phyloP scores from a whole-genome alignment of 306 rosid species.

The Corylus avellana region DNA sequence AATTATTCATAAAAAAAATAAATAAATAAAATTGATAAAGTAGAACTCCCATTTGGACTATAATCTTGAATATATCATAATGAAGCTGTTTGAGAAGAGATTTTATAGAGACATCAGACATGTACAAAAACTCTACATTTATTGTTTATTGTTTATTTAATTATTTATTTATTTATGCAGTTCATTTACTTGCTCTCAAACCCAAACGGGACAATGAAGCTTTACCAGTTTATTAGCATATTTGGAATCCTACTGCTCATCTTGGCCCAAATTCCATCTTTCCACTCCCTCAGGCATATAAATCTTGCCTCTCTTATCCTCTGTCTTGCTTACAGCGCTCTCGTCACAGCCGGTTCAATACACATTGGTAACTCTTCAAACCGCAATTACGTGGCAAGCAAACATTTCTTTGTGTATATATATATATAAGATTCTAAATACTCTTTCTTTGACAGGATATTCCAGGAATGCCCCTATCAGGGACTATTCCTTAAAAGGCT shows the following conservation, averaged over 20 bases:
- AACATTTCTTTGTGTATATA: not conserved
- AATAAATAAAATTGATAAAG: too few relatives aligned
- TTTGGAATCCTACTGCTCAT: slow-evolving; percentile 29
- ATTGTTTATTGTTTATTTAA: too few relatives aligned
- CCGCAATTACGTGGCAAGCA: not conserved
- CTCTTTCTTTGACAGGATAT: slow-evolving; percentile 37
- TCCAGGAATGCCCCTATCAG: slow-evolving; percentile 50
- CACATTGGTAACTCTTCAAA: slow-evolving; percentile 48
- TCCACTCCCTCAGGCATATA: slow-evolving; percentile 75
- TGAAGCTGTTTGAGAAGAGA: too few relatives aligned
- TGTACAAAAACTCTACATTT: too few relatives aligned
- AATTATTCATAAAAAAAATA: too few relatives aligned
- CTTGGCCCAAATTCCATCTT: slow-evolving; percentile 75
- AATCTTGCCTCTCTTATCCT: slow-evolving; percentile 64
- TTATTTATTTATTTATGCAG: too few relatives aligned
- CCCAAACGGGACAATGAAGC: too few relatives aligned
- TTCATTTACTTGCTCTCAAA: too few relatives aligned
- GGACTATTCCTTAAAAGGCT: slow-evolving; percentile 52
- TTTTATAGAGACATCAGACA: too few relatives aligned
- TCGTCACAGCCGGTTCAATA: slow-evolving; percentile 57
- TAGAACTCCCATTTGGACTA: too few relatives aligned
- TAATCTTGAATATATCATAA: too few relatives aligned
- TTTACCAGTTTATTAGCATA: not conserved
- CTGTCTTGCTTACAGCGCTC: slow-evolving; percentile 51
- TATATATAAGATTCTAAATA: not conserved